Evolutionary conservation across 1,284 basidiomycete species (phyloP).

Genomic region (Cutaneotrichosporon cavernicola): DNA sequence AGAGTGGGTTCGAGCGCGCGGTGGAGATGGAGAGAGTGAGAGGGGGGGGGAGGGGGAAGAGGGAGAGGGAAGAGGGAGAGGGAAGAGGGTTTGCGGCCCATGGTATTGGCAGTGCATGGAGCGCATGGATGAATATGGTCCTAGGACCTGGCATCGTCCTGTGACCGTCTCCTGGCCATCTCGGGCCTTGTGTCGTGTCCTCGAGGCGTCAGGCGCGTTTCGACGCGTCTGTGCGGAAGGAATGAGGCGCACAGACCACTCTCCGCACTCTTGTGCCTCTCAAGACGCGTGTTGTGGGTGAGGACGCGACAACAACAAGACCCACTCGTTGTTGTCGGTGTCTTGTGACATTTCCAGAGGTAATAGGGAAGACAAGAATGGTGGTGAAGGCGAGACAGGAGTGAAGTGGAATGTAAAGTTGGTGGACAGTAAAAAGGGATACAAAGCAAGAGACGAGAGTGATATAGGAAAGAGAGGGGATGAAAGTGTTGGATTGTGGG

Average conservation of each 20-base stretch:
- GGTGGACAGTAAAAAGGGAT: no score
- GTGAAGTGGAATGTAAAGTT: background rate
- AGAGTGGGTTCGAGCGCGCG: conserved; percentile 5
- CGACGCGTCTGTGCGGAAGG: background rate
- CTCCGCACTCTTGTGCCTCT: background rate
- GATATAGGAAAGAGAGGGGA: no score
- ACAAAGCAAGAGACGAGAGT: no score
- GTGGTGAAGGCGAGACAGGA: background rate
- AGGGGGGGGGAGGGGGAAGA: background rate
- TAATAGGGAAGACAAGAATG: background rate
- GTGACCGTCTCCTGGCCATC: background rate
- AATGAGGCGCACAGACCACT: background rate
- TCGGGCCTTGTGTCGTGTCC: background rate
- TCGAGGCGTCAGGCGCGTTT: background rate
- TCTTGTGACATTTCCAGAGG: background rate
- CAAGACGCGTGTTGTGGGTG: background rate
- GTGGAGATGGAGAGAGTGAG: background rate
- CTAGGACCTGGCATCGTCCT: background rate
- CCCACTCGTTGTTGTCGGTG: background rate
- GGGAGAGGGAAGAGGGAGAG: background rate
- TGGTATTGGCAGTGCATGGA: background rate
- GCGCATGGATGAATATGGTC: background rate
- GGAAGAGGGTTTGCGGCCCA: background rate
- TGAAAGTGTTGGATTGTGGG: no score
- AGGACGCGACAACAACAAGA: background rate